These are phyloP conservation scores for Xylariales sp. DNA, from an alignment of 2,329 filamentous ascomycete genomes.

Conservation along the genomic window DNA sequence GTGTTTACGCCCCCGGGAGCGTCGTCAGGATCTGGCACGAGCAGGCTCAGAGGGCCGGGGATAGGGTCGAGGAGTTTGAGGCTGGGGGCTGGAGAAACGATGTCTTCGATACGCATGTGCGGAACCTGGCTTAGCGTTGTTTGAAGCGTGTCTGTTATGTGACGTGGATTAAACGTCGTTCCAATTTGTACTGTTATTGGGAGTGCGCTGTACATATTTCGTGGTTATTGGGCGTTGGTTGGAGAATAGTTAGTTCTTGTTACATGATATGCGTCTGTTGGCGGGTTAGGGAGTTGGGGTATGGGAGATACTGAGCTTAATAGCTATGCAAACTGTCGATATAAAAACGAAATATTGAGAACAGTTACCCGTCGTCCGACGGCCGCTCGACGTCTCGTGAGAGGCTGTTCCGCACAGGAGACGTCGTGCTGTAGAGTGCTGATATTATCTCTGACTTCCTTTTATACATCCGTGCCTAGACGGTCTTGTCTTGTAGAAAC, in stretches of 20 bases:
- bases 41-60: conserved; percentile 75
- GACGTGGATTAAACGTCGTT: too few species aligned
- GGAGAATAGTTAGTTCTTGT: too few species aligned
- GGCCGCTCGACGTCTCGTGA: too few species aligned
- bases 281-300: neutral
- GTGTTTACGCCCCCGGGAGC: conserved; percentile 88
- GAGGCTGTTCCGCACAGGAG: too few species aligned
- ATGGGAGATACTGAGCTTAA: too few species aligned
- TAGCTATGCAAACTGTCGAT: too few species aligned
- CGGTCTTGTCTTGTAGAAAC: too few species aligned
- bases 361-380: neutral
- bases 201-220: neutral
- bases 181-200: neutral
- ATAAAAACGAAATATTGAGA: neutral
- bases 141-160: neutral
- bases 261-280: too few species aligned
- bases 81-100: conserved; percentile 64
- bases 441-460: neutral
- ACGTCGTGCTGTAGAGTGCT: neutral
- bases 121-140: conserved; percentile 31
- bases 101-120: conserved; percentile 71
- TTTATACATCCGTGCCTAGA: neutral
- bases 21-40: conserved; percentile 91
- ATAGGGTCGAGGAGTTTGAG: conserved; percentile 74
- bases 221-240: neutral